Base-by-base conservation (phyloP, 176 grass and related monocot genomes). In the Tillandsia fasciculata region DNA sequence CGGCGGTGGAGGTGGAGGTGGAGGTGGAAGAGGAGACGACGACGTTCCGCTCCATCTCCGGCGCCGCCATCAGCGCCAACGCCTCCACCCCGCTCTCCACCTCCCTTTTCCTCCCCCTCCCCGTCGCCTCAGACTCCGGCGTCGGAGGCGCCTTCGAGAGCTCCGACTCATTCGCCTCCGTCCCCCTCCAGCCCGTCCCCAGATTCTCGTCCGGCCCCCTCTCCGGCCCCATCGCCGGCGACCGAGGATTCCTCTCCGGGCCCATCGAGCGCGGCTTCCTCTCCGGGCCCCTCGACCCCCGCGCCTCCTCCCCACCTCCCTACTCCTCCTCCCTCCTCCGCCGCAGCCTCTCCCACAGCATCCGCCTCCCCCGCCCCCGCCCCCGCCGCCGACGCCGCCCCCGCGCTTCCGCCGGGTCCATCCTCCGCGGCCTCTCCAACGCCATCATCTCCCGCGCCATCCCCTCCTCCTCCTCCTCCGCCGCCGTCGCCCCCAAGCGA, bases 51-150 rank as follows among this genome's bases (percentile, higher is more conserved):
- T 69, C 88, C 33, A 99, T 99, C 61, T 90, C 79, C 0, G 89
- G 94, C 2, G 89, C 94, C 0, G 79, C 89, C 1, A 80, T 99
- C 28, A 81, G 82, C 64, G 94, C 94, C 51, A 99, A 99, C 74
- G 63, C 83, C 2, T 82, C 94, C 24, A 93, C 94, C n/a, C 86
- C 84, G 82, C 94, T 99, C 68, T 99, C 94, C 28, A 90, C 89
- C 1, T 81, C 79, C 15, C 75, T 64, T 49, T 63, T 84, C 12
- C 63, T 83, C 12, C 68, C 86, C 24, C 59, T 81, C 1, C 50
- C 81, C 3, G 81, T 80, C 50, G 79, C 84, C 2, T 69, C 72
- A 53, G 10, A 67, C 0, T 68, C 67, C 11, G 53, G 79, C 22
- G 49, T 79, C 0, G 76, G 64, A 0, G 85, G 86, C 0, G 76